Conservation (phyloP, 805 yeast genomes). For the Candida endomychidarum region DNA sequence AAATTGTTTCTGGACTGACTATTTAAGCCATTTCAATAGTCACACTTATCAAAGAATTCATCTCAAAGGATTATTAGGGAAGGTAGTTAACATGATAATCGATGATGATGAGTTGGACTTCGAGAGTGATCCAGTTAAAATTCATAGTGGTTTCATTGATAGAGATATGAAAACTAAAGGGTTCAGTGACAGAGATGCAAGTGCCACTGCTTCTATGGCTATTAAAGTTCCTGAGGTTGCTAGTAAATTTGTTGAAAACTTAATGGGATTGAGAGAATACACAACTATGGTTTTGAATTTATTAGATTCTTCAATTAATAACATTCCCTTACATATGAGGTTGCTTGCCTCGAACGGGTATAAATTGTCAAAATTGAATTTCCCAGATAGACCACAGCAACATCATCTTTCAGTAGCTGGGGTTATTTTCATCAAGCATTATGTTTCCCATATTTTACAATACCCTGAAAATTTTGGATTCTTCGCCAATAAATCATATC, state of each 20-base stretch:
- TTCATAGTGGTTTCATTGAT: conserved; percentile 44
- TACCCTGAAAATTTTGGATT: conserved; percentile 62
- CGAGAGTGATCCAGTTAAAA: conserved; percentile 76
- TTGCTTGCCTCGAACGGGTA: conserved; percentile 36
- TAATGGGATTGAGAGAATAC: conserved; percentile 72
- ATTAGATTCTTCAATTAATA: conserved; percentile 43
- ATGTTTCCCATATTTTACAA: conserved; percentile 45
- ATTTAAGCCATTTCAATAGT: conserved; percentile 44
- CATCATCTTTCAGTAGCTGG: conserved; percentile 69
- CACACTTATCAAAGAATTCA: conserved; percentile 49
- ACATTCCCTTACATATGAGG: conserved; percentile 37
- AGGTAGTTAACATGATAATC: conserved; percentile 35
- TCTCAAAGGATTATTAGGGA: conserved; percentile 42
- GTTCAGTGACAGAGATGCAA: conserved; percentile 33
- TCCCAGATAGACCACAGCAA: conserved; percentile 59
- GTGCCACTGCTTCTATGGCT: conserved; percentile 61
- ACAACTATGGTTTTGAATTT: conserved; percentile 59
- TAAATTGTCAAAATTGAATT: conserved; percentile 41
- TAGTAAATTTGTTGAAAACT: conserved; percentile 63
- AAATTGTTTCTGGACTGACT: conserved; percentile 44
- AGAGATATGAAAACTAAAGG: conserved; percentile 37
- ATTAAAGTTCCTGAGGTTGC: conserved; percentile 80
- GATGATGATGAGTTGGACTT: conserved; percentile 57
- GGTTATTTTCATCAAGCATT: conserved; percentile 56
- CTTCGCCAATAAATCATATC: conserved; percentile 27